These are phyloP conservation scores for Sporothrix humicola DNA, from an alignment of 2,329 filamentous ascomycete genomes.

Conservation along the genomic window DNA sequence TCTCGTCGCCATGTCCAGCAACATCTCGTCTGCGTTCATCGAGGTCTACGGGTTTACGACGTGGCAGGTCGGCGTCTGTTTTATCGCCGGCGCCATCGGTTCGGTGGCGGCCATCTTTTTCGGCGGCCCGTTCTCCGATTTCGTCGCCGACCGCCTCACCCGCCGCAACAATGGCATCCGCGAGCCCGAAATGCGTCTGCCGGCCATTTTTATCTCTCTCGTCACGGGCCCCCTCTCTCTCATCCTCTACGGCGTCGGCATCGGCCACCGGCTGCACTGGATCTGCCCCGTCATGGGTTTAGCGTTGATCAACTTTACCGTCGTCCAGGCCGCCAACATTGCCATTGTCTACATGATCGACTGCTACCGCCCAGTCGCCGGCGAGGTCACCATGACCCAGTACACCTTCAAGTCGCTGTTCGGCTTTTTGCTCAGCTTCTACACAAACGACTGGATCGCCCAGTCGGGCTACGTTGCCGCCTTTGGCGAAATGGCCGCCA, in stretches of 20 bases:
- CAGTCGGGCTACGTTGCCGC: not conserved
- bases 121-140: not conserved
- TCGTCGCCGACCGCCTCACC: not conserved
- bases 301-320: not conserved
- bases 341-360: not conserved
- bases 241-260: not conserved
- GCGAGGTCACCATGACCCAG: not conserved
- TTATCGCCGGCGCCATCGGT: not conserved
- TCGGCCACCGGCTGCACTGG: not conserved
- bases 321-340: not conserved
- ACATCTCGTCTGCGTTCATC: not conserved
- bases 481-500: not conserved
- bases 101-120: not conserved
- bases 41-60: not conserved
- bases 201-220: not conserved
- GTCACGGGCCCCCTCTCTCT: not conserved
- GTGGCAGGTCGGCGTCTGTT: not conserved
- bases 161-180: not conserved
- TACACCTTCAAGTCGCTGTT: not conserved
- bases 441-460: not conserved
- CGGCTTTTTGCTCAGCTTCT: not conserved
- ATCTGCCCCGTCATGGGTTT: not conserved
- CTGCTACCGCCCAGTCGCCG: not conserved
- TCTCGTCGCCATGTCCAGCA: constrained; percentile 1
- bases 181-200: not conserved